phyloP scores from a whole-genome alignment of 306 rosid species.

The Fragaria nilgerrensis region DNA sequence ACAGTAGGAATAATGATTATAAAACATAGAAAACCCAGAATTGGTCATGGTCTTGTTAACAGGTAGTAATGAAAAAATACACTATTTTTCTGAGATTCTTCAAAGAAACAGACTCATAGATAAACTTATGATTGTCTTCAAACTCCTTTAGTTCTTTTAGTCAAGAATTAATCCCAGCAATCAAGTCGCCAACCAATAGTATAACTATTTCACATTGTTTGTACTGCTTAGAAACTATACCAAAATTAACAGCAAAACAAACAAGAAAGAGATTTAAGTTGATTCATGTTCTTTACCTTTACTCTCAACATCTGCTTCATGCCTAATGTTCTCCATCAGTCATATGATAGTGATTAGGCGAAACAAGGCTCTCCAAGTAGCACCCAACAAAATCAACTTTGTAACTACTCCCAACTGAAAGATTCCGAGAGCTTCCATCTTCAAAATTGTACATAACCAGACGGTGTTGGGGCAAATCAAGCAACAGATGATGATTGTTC shows the following conservation, averaged over 20 bases:
- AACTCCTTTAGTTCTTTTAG: background rate
- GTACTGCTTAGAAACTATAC: background rate
- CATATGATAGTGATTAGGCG: background rate
- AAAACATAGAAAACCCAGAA: background rate
- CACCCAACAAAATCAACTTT: background rate
- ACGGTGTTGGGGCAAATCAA: background rate
- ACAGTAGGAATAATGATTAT: background rate
- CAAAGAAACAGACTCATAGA: background rate
- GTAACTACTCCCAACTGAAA: background rate
- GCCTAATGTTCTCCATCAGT: background rate
- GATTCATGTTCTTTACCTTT: background rate
- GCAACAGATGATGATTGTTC: background rate
- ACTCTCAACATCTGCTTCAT: background rate
- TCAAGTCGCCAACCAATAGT: background rate
- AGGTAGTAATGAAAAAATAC: background rate
- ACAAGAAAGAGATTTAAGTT: background rate
- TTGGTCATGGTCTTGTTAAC: background rate
- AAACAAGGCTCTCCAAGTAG: slow-evolving; percentile 1
- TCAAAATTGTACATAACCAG: slow-evolving; percentile 3
- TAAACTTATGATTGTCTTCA: too few species aligned
- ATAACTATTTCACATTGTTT: background rate
- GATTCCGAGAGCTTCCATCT: background rate
- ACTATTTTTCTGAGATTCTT: background rate
- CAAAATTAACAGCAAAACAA: background rate
- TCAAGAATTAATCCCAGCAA: background rate